These are phyloP conservation scores for Pseudocercospora vitis DNA, from an alignment of 2,329 filamentous ascomycete species.

Conservation along the genomic window DNA sequence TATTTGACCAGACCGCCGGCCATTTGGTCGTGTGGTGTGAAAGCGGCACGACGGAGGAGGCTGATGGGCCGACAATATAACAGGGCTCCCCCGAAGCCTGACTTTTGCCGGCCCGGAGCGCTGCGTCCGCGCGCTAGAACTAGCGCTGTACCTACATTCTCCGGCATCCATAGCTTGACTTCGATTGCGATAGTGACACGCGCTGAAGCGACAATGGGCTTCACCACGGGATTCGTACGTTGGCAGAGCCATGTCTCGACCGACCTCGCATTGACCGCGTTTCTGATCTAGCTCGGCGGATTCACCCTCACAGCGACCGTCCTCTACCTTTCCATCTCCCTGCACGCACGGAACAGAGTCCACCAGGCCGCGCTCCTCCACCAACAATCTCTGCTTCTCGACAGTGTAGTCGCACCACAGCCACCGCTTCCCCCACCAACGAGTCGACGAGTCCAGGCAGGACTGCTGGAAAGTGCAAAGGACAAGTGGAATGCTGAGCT, in stretches of 20 bases:
- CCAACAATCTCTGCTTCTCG: constrained; percentile 48
- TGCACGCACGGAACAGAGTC: constrained; percentile 50
- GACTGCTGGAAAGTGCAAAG: constrained; percentile 50
- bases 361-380: constrained; percentile 48
- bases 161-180: constrained; percentile 5
- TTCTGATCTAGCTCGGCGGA: constrained; percentile 53
- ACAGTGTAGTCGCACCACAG: constrained; percentile 46
- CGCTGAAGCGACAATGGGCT: constrained; percentile 39
- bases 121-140: too few species aligned
- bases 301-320: constrained; percentile 52
- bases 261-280: too few species aligned
- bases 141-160: too few species aligned
- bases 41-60: constrained; percentile 9
- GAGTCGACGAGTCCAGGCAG: constrained; percentile 42
- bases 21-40: too few species aligned
- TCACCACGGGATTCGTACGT: constrained; percentile 54
- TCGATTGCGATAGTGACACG: neutral
- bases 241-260: too few species aligned
- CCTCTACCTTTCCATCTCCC: constrained; percentile 41
- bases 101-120: too few species aligned
- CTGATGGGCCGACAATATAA: too few species aligned
- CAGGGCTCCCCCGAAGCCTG: too few species aligned
- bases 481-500: constrained; percentile 52
- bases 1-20: constrained; percentile 84
- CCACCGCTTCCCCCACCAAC: constrained; percentile 42